Conservation (phyloP, 768 basidiomycete species). For the Tricholoma flavovirens region DNA sequence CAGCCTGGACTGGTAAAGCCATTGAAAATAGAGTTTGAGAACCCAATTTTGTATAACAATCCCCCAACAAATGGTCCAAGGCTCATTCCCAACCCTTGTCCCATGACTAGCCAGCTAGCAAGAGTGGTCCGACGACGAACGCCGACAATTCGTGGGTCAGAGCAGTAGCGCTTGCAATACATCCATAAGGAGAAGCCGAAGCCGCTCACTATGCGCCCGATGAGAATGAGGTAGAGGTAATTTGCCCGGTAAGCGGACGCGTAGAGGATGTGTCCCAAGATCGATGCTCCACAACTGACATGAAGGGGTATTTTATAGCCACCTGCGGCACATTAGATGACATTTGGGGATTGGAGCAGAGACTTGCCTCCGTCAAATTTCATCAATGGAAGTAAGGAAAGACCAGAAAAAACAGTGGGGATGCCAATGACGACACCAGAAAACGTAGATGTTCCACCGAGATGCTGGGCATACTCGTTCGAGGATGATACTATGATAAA, state of each 20-base stretch:
- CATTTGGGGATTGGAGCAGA: not conserved
- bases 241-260: slow-evolving; percentile 53
- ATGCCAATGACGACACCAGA: slow-evolving; percentile 66
- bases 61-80: slow-evolving; percentile 63
- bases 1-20: slow-evolving; percentile 64
- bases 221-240: slow-evolving; percentile 63
- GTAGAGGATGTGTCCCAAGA: slow-evolving; percentile 56
- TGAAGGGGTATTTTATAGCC: slow-evolving; percentile 49
- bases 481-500: slow-evolving; percentile 68
- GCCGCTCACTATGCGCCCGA: slow-evolving; percentile 62
- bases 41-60: slow-evolving; percentile 55
- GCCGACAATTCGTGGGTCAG: slow-evolving; percentile 65
- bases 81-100: slow-evolving; percentile 57
- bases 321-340: slow-evolving; percentile 29
- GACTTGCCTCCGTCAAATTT: slow-evolving; percentile 48
- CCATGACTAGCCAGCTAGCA: slow-evolving; percentile 56
- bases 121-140: slow-evolving; percentile 56
- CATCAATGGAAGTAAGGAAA: slow-evolving; percentile 51
- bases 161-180: slow-evolving; percentile 66
- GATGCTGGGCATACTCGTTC: slow-evolving; percentile 51
- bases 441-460: slow-evolving; percentile 67
- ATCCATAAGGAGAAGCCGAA: slow-evolving; percentile 58
- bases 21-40: slow-evolving; percentile 52
- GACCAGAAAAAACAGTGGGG: slow-evolving; percentile 55
- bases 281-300: slow-evolving; percentile 44